Evolutionary conservation across 2,329 filamentous ascomycete genomes (phyloP).

Genomic region (Fusarium kyushuense): DNA sequence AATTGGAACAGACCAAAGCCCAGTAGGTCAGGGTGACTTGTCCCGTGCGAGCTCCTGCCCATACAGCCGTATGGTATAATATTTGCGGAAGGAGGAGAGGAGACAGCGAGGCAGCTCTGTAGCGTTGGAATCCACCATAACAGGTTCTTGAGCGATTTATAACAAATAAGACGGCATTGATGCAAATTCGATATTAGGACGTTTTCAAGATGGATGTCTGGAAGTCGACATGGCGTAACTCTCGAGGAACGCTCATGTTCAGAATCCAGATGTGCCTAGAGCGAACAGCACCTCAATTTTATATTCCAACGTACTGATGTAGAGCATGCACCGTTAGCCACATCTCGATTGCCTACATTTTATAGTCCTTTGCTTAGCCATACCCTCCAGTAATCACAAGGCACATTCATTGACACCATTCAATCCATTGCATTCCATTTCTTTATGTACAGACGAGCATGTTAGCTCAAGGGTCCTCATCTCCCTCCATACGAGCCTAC

Average conservation of each 20-base stretch:
- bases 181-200: neutral
- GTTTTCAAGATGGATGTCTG: neutral
- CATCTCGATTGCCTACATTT: neutral
- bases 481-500: constrained; percentile 68
- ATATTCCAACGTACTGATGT: neutral
- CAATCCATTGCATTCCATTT: constrained; percentile 42
- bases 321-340: neutral
- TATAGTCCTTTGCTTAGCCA: neutral
- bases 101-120: neutral
- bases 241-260: neutral
- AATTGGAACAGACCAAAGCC: neutral
- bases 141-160: neutral
- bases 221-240: neutral
- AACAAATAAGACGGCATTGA: neutral
- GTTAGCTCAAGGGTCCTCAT: constrained; percentile 62
- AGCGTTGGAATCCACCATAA: neutral
- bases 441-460: constrained; percentile 55
- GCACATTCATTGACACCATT: constrained; percentile 21
- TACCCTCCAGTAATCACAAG: constrained; percentile 8
- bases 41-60: constrained; percentile 13
- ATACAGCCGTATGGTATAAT: neutral
- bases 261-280: neutral
- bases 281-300: neutral
- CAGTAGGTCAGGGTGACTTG: neutral
- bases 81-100: constrained; percentile 22